Base-by-base conservation (phyloP, 345 rosid genomes). In the Ceriops decandra region DNA sequence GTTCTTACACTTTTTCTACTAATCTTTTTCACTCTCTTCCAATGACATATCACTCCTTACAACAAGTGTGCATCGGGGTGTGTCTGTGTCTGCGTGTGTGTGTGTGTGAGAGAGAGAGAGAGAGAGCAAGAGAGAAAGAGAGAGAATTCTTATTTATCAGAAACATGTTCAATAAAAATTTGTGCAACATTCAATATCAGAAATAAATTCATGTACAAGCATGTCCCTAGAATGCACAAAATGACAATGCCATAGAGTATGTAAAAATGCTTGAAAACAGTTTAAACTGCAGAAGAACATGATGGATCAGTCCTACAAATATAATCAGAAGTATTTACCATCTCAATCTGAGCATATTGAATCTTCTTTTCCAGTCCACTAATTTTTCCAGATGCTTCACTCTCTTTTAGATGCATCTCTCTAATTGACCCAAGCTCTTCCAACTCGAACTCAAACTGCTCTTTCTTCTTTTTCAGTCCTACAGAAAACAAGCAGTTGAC, bases 361-460 rank as follows among this genome's bases (percentile, higher is more conserved):
- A 87, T 86, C 93, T 88, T 95, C 84, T 91, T 90, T 73, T 95
- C 93, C 60, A 95, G 96, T 67, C 96, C 97, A 83, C 95, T 90
- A 71, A 95, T 86, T 84, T 83, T 95, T 63, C 99, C 98, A 70
- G 92, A 88, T 68, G 82, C 81, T 81, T 95, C 99, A 70, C 96
- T 90, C 83, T 90, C 98, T 79, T 81, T 95, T 47, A 90, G 82
- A 82, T 86, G 90, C 95, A 90, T 95, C 82, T 95, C 97, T 75
- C 99, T 86, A 60, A 91, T 86, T 71, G 99, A 95, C 31, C 96
- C 98, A 63, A 91, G 85, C 74, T 90, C 88, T 79, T 88, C 90
- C 69, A 95, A 74, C 79, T 91, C 88, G 19, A 74, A 80, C 76
- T 91, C 99, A 77, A 66, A 81, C 68, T 87, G 93, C 35, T 91